These are phyloP conservation scores for Hygrocybe punicea DNA, from an alignment of 768 basidiomycete genomes.

Conservation along the genomic window DNA sequence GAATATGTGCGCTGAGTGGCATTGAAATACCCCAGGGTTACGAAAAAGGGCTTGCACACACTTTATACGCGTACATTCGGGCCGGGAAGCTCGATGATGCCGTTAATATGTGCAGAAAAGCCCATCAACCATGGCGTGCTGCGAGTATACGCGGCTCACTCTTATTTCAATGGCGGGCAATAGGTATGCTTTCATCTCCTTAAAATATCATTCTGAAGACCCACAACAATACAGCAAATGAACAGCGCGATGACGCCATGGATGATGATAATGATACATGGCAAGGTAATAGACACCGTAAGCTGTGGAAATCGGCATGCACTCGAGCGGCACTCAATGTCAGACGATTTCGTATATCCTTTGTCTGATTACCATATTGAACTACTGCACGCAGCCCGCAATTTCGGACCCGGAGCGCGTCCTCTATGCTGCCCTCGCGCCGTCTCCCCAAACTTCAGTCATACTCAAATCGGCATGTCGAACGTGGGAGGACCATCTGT, in stretches of 20 bases:
- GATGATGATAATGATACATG: constrained; percentile 52
- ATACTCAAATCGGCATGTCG: constrained; percentile 71
- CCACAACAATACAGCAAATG: constrained; percentile 29
- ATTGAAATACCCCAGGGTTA: constrained; percentile 51
- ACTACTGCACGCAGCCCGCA: constrained; percentile 39
- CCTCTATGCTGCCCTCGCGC: constrained; percentile 82
- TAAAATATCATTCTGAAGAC: not conserved
- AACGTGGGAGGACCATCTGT: constrained; percentile 94
- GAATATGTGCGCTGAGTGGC: not conserved
- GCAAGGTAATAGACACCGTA: constrained; percentile 74
- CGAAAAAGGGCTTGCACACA: constrained; percentile 73
- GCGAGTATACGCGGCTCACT: constrained; percentile 83
- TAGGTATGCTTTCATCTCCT: constrained; percentile 47
- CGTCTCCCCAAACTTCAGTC: constrained; percentile 59
- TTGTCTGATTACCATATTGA: constrained; percentile 2
- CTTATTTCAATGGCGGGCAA: constrained; percentile 70
- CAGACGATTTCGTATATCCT: constrained; percentile 17
- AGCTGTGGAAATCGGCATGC: constrained; percentile 87
- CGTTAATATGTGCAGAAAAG: constrained; percentile 72
- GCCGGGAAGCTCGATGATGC: constrained; percentile 85
- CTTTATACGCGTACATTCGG: constrained; percentile 77
- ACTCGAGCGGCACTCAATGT: constrained; percentile 76
- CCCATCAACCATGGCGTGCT: constrained; percentile 89
- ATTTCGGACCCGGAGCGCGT: constrained; percentile 75
- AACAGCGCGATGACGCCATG: constrained; percentile 44